phyloP scores from a whole-genome alignment of 306 rosid genomes.

The Biancaea sappan region DNA sequence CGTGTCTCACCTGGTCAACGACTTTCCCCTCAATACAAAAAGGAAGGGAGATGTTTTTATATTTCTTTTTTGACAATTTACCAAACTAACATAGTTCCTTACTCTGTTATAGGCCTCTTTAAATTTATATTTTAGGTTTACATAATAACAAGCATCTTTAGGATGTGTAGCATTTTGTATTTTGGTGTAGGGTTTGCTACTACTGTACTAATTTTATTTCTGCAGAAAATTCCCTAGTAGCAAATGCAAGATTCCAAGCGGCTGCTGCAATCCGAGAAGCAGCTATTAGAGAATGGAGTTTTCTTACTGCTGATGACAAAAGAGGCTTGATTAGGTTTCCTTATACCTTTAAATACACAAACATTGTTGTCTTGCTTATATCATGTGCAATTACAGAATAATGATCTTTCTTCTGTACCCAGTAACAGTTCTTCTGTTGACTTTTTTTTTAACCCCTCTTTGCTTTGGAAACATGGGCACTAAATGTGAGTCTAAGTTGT shows the following conservation, averaged over 20 bases:
- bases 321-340: conserved; percentile 78
- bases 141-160: not conserved
- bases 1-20: not conserved
- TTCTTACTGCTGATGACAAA: conserved; percentile 69
- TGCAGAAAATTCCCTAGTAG: conserved; percentile 80
- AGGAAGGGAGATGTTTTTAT: not conserved
- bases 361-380: not conserved
- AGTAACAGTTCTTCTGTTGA: not conserved
- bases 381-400: not conserved
- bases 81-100: not conserved
- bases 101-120: conserved; percentile 3
- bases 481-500: not conserved
- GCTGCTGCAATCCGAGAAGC: conserved; percentile 92
- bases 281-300: conserved; percentile 94
- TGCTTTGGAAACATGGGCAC: not conserved
- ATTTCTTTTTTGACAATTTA: conserved; percentile 20
- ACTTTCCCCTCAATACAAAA: not conserved
- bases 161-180: conserved; percentile 16
- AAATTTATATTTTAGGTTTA: conserved; percentile 8
- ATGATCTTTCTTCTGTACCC: not conserved
- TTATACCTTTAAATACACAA: conserved; percentile 5
- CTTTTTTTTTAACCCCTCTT: not conserved
- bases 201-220: conserved; percentile 28
- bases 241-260: conserved; percentile 92
- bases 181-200: conserved; percentile 40